Evolutionary conservation across 306 rosid genomes (phyloP).

Genomic region (Vigna radiata): DNA sequence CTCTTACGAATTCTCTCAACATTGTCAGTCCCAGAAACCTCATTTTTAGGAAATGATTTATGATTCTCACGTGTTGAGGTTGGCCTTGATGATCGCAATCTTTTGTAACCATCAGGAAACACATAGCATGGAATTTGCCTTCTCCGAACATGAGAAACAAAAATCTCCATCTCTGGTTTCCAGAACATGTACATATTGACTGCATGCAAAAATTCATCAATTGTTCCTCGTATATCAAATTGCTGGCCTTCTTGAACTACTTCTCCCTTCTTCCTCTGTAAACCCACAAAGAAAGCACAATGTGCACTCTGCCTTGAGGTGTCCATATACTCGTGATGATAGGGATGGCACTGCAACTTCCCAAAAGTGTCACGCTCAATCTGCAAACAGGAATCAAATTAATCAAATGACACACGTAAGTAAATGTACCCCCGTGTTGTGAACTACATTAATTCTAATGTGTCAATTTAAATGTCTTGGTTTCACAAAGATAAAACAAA

Average conservation of each 20-base stretch:
- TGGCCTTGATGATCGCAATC: constrained; percentile 47
- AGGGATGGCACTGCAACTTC: constrained; percentile 69
- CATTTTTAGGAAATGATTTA: constrained; percentile 37
- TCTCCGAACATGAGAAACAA: constrained; percentile 63
- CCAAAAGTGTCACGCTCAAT: constrained; percentile 63
- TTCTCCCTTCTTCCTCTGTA: constrained; percentile 64
- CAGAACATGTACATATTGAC: constrained; percentile 58
- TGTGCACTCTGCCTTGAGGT: constrained; percentile 56
- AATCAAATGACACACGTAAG: neutral
- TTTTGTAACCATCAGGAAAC: constrained; percentile 54
- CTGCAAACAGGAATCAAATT: constrained; percentile 35
- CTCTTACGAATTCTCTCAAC: constrained; percentile 52
- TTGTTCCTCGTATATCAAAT: constrained; percentile 64
- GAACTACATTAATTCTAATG: neutral
- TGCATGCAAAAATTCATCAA: constrained; percentile 58
- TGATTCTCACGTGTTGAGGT: constrained; percentile 32
- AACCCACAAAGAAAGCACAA: constrained; percentile 63
- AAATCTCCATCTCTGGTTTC: constrained; percentile 66
- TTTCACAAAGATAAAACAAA: constrained; percentile 5
- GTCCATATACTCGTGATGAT: constrained; percentile 54
- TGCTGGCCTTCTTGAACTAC: constrained; percentile 64
- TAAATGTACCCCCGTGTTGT: neutral
- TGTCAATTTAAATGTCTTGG: neutral
- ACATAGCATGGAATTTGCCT: constrained; percentile 58
- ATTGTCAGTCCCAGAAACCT: constrained; percentile 36